phyloP scores from a whole-genome alignment of 2,329 filamentous ascomycete genomes.

The Huntiella decipiens region DNA sequence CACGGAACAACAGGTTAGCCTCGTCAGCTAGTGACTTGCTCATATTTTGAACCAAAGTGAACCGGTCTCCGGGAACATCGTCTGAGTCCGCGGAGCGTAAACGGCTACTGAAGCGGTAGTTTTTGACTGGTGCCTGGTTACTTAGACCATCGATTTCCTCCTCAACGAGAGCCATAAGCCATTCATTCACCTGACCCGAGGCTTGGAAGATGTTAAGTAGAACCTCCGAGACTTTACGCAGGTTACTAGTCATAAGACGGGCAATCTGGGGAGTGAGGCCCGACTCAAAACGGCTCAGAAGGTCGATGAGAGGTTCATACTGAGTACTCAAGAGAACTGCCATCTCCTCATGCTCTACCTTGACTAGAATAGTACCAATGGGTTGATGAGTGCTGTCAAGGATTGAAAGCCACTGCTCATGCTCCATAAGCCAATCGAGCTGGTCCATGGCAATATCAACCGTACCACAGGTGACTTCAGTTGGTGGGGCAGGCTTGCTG shows the following conservation, averaged over 20 bases:
- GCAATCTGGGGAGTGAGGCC: constrained; percentile 74
- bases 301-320: constrained; percentile 63
- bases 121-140: constrained; percentile 58
- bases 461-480: constrained; percentile 43
- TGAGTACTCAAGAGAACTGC: constrained; percentile 74
- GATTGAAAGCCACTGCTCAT: constrained; percentile 77
- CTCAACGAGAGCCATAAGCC: constrained; percentile 84
- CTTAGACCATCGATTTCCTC: constrained; percentile 91
- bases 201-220: constrained; percentile 93
- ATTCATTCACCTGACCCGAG: constrained; percentile 64
- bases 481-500: constrained; percentile 14
- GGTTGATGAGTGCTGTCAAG: constrained; percentile 55
- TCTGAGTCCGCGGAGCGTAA: constrained; percentile 52
- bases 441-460: constrained; percentile 73
- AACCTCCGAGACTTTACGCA: constrained; percentile 66
- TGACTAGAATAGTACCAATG: constrained; percentile 71
- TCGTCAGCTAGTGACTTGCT: constrained; percentile 65
- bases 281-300: constrained; percentile 69
- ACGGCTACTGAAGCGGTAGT: constrained; percentile 52
- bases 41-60: constrained; percentile 57
- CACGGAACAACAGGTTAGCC: constrained; percentile 84
- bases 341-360: constrained; percentile 67
- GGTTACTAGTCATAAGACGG: constrained; percentile 54
- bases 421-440: constrained; percentile 55
- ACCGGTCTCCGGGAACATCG: constrained; percentile 44